Conservation (phyloP, 2,329 filamentous ascomycete species). For the Hypoxylon rubiginosum region DNA sequence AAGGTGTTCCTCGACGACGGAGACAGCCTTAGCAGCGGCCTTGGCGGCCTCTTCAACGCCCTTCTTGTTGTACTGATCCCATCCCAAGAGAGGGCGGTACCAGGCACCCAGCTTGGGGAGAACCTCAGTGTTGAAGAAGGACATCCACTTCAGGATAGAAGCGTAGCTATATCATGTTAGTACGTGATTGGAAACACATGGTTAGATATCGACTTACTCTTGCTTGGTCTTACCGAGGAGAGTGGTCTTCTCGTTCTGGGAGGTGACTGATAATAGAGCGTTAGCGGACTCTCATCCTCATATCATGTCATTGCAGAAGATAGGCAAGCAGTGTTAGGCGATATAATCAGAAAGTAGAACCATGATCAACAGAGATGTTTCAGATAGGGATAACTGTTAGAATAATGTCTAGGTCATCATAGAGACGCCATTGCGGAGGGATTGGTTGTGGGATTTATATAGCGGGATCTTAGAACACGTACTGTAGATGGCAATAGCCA, state of each 20-base stretch:
- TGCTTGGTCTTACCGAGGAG: slow-evolving; percentile 99
- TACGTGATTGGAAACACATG: neutral
- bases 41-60: slow-evolving; percentile 84
- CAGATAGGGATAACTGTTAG: slow-evolving; percentile 99
- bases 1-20: slow-evolving; percentile 87
- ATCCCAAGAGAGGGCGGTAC: slow-evolving; percentile 88
- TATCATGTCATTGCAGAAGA: slow-evolving; percentile 39
- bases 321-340: slow-evolving; percentile 42
- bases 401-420: slow-evolving; percentile 82
- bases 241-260: slow-evolving; percentile 99
- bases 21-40: slow-evolving; percentile 75
- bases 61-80: slow-evolving; percentile 97
- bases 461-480: slow-evolving; percentile 63
- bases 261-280: slow-evolving; percentile 77
- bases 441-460: slow-evolving; percentile 18
- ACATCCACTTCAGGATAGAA: slow-evolving; percentile 98
- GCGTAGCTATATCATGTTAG: slow-evolving; percentile 74
- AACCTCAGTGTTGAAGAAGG: slow-evolving; percentile 92
- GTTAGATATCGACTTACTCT: slow-evolving; percentile 73
- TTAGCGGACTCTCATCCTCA: slow-evolving; percentile 48
- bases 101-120: slow-evolving; percentile 79
- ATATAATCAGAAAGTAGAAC: slow-evolving; percentile 84
- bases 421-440: slow-evolving; percentile 43
- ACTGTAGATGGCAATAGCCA: slow-evolving; percentile 98
- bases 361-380: slow-evolving; percentile 87